Conservation (phyloP, 75 land plant species). For the Cupressus sempervirens region DNA sequence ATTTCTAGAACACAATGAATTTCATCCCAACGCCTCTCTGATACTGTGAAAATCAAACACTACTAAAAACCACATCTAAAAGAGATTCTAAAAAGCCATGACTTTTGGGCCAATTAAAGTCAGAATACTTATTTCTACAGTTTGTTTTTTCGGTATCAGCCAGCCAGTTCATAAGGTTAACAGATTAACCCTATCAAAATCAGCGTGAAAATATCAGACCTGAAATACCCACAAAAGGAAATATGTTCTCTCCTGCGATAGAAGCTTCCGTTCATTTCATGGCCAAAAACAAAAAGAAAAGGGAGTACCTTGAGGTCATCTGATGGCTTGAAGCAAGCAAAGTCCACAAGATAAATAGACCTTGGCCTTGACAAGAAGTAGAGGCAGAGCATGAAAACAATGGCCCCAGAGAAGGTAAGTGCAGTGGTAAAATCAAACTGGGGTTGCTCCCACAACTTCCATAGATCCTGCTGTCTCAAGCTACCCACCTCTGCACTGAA, state of each 20-base stretch:
- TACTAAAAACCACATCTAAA: neutral
- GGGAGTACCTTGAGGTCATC: constrained; percentile 44
- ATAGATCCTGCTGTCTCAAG: constrained; percentile 43
- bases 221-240: neutral
- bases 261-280: neutral
- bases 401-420: constrained; percentile 29
- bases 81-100: too few species aligned
- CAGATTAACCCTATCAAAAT: neutral
- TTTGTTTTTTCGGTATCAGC: too few species aligned
- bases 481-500: constrained; percentile 44
- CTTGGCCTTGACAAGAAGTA: constrained; percentile 48
- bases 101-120: neutral
- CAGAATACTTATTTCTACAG: neutral
- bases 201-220: neutral
- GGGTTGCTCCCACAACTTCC: constrained; percentile 60
- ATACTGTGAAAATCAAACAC: neutral
- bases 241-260: neutral
- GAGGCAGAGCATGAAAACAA: constrained; percentile 25
- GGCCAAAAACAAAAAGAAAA: neutral
- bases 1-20: too few species aligned
- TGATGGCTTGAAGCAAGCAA: constrained; percentile 56
- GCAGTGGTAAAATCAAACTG: constrained; percentile 38
- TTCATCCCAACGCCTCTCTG: neutral
- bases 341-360: constrained; percentile 63
- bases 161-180: too few species aligned